Evolutionary conservation across 768 basidiomycete genomes (phyloP).

Genomic region (Trametes meyenii): DNA sequence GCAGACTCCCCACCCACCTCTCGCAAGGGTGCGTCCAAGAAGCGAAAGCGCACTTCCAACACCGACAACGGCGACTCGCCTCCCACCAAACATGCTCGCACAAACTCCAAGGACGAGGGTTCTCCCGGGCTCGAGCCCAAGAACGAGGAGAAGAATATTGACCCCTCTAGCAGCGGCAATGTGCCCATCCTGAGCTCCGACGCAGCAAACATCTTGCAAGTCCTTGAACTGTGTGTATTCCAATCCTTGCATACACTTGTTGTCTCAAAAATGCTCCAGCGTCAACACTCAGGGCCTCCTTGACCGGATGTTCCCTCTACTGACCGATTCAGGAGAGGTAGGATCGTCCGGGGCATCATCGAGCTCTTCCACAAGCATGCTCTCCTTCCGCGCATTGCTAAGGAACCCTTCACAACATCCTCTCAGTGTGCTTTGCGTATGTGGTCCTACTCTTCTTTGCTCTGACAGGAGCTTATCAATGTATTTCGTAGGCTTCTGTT

Average conservation of each 20-base stretch:
- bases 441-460: conserved; percentile 28
- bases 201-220: conserved; percentile 59
- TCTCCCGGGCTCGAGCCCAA: conserved; percentile 26
- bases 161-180: conserved; percentile 47
- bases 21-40: conserved; percentile 48
- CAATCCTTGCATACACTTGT: conserved; percentile 1
- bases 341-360: conserved; percentile 40
- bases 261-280: conserved; percentile 39
- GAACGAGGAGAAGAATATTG: conserved; percentile 25
- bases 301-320: conserved; percentile 74
- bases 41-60: conserved; percentile 65
- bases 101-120: conserved; percentile 39
- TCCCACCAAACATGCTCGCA: conserved; percentile 52
- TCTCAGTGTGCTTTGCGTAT: conserved; percentile 57
- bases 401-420: conserved; percentile 54
- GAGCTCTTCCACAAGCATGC: conserved; percentile 25
- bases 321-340: conserved; percentile 44
- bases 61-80: conserved; percentile 51
- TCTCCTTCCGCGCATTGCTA: conserved; percentile 61
- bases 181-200: conserved; percentile 47
- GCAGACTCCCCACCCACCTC: conserved; percentile 29
- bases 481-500: conserved; percentile 56
- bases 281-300: conserved; percentile 76
- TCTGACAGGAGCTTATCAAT: conserved; percentile 10
- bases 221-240: conserved; percentile 55